Evolutionary conservation across 75 land plant genomes (phyloP), one percentile per base, ranked within the genome.

Genomic region (Cryptomeria japonica): DNA sequence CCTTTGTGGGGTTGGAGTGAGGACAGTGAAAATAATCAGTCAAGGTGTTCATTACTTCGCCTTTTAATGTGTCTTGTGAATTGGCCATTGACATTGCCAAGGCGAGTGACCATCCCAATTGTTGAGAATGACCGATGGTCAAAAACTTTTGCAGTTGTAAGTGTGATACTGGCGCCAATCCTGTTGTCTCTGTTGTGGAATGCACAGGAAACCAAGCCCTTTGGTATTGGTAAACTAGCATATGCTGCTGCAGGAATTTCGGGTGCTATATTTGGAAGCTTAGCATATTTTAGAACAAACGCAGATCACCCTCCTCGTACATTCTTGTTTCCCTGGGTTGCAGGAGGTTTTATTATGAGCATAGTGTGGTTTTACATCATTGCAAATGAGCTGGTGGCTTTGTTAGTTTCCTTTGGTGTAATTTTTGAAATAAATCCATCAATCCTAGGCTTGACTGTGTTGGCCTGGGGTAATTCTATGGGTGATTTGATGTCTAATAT

Each of bases 391-490:
- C 91, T 97, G 85, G 99, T 97, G 77, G 93, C 99, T 44, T 89
- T 95, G 28, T 83, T 97, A 75, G 96, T 95, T 39, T 87, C 93
- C 68, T 90, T 96, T 14, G 99, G 99, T 84, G 86, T 92, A 11
- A 93, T 96, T 14, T 85, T 95, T 42, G 95, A 94, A 37, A 93
- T 97, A 31, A 96, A 94, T 86, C 94, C 99, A 18, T 95, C 99
- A 10, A 93, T 97, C 39, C 93, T 96, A 41, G 99, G 96, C 25
- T 84, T 97, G 86, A 97, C 99, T 53, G 97, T 97, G 32, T 92
- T 97, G 89, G 99, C 98, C 32, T 97, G 99, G 99, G 99, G 97
- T 16, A 97, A 97, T 78, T 97, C 99, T 19, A 97, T 97, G 91
- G 99, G 99, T 46, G 99, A 97, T 92, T 88, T 96, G 91, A 91